Evolutionary conservation across 805 yeast genomes (phyloP).

Genomic region (Ogataea angusta): DNA sequence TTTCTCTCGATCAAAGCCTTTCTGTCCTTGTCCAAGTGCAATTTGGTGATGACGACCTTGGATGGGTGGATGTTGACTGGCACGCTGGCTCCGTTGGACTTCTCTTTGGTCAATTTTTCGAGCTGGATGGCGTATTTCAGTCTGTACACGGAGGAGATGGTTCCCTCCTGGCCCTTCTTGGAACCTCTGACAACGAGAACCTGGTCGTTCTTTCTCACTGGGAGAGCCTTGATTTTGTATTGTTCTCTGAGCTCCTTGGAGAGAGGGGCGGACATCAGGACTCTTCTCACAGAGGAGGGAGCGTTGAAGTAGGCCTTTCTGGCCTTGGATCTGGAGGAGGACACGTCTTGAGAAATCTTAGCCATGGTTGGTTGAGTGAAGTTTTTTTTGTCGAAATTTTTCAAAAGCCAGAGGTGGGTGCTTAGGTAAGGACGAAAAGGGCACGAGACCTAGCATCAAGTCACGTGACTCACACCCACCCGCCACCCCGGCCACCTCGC

Average conservation of each 20-base stretch:
- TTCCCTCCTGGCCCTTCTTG: slow-evolving; percentile 99
- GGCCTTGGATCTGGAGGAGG: slow-evolving; percentile 98
- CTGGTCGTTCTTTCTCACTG: slow-evolving; percentile 97
- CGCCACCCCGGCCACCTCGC: neutral
- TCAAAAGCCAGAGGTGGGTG: neutral
- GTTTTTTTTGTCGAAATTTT: slow-evolving; percentile 8
- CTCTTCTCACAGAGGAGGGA: slow-evolving; percentile 94
- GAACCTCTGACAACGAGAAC: slow-evolving; percentile 97
- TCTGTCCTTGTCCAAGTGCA: slow-evolving; percentile 98
- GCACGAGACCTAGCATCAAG: neutral
- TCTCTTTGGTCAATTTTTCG: slow-evolving; percentile 96
- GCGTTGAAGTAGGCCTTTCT: slow-evolving; percentile 99
- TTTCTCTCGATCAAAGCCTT: slow-evolving; percentile 95
- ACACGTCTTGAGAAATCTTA: slow-evolving; percentile 69
- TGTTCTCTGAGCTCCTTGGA: slow-evolving; percentile 98
- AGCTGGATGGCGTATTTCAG: slow-evolving; percentile 94
- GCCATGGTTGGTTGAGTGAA: slow-evolving; percentile 25
- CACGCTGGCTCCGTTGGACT: slow-evolving; percentile 95
- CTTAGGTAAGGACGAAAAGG: slow-evolving; percentile 3
- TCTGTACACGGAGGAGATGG: slow-evolving; percentile 97
- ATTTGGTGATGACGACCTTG: slow-evolving; percentile 97
- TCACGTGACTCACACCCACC: slow-evolving; percentile 7
- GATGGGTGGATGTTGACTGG: slow-evolving; percentile 98
- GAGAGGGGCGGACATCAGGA: slow-evolving; percentile 94
- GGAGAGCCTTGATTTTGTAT: slow-evolving; percentile 93